These are phyloP conservation scores for Rhododendron simsii DNA, from an alignment of 148 eudicot genomes.

Conservation along the genomic window DNA sequence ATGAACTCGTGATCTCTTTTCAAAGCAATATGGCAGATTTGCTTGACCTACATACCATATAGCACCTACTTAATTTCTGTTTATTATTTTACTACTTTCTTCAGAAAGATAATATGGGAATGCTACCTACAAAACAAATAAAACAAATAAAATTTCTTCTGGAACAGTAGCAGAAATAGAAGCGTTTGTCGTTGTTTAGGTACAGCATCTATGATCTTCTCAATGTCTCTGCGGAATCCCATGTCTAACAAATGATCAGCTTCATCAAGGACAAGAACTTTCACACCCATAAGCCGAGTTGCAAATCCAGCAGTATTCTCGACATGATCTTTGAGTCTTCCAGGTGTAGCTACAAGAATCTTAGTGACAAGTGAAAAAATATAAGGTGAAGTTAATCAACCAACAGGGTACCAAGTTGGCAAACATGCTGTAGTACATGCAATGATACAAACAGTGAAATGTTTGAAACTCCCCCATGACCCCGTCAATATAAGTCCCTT, in stretches of 20 bases:
- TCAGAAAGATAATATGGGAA: not conserved
- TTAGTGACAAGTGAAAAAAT: slow-evolving; percentile 16
- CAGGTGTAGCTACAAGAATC: slow-evolving; percentile 99
- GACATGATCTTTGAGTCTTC: slow-evolving; percentile 84
- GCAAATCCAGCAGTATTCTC: slow-evolving; percentile 93
- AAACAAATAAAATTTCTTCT: slow-evolving; percentile 46
- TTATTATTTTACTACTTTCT: not conserved
- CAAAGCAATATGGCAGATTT: slow-evolving; percentile 80
- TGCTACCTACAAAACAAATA: slow-evolving; percentile 19
- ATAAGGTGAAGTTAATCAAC: slow-evolving; percentile 8
- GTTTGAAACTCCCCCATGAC: not conserved
- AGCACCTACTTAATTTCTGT: not conserved
- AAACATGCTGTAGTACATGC: not conserved
- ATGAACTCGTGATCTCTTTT: slow-evolving; percentile 82
- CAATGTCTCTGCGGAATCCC: slow-evolving; percentile 96
- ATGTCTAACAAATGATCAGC: slow-evolving; percentile 95
- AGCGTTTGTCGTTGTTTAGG: slow-evolving; percentile 95
- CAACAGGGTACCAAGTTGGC: not conserved
- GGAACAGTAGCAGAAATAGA: slow-evolving; percentile 92
- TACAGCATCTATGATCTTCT: slow-evolving; percentile 71
- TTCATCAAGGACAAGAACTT: slow-evolving; percentile 95
- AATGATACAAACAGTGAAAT: not conserved
- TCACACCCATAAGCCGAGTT: slow-evolving; percentile 83
- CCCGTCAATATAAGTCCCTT: not conserved
- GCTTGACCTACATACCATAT: slow-evolving; percentile 62